A percentile compares a stretch with the other conserved stretches of the same genome.
These are phyloP conservation scores for Babesia ovata DNA, from an alignment of 169 alveolate genomes.

Conservation along the genomic window DNA sequence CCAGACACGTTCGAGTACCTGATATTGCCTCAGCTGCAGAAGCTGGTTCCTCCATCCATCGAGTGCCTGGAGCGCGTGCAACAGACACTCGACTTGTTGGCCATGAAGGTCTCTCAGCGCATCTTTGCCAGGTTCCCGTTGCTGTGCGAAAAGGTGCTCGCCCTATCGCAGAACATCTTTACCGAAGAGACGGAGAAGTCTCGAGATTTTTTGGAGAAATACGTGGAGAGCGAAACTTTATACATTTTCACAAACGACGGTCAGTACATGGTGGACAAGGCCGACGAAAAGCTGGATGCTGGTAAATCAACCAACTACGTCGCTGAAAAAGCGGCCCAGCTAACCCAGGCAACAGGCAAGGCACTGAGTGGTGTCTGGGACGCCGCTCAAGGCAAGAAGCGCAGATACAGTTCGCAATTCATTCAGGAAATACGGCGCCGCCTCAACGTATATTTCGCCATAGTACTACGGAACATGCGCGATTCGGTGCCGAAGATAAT, in stretches of 20 bases:
- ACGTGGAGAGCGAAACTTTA: slow-evolving; percentile 89
- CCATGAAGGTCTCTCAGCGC: slow-evolving; percentile 89
- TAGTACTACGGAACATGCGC: slow-evolving; percentile 94
- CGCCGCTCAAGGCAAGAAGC: slow-evolving; percentile 71
- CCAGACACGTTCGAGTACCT: slow-evolving; percentile 95
- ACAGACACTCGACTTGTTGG: slow-evolving; percentile 85
- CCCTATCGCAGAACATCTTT: slow-evolving; percentile 82
- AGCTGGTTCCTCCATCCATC: slow-evolving; percentile 75
- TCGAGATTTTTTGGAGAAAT: slow-evolving; percentile 82
- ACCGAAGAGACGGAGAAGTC: slow-evolving; percentile 89
- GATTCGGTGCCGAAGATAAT: slow-evolving; percentile 96
- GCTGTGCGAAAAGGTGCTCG: slow-evolving; percentile 88
- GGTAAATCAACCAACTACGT: slow-evolving; percentile 34
- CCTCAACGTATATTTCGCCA: slow-evolving; percentile 92
- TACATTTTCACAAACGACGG: slow-evolving; percentile 94
- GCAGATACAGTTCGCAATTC: slow-evolving; percentile 83
- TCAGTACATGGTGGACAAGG: slow-evolving; percentile 84
- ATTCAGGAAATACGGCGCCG: slow-evolving; percentile 92
- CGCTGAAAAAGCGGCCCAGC: slow-evolving; percentile 73
- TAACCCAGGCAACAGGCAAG: slow-evolving; percentile 68
- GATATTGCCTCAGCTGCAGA: slow-evolving; percentile 92
- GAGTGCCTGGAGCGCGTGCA: slow-evolving; percentile 79
- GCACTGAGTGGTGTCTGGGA: slow-evolving; percentile 69
- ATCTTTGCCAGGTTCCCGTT: slow-evolving; percentile 92
- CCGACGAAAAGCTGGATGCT: slow-evolving; percentile 54